Conservation (phyloP, 2,329 filamentous ascomycete species). For the Epichloe brachyelytri region DNA sequence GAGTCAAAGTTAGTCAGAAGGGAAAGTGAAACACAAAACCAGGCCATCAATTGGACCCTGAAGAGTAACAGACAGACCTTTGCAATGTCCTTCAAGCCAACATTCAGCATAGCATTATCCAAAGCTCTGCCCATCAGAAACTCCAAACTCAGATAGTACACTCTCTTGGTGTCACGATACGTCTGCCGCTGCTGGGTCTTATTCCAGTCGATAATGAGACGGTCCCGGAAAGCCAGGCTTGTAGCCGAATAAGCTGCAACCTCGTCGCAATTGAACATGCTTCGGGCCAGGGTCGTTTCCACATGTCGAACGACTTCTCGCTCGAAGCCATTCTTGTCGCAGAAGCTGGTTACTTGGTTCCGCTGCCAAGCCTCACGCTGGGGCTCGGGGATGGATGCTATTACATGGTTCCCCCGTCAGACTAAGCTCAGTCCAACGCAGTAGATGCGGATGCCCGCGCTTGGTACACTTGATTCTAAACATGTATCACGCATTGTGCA, state of each 20-base stretch:
- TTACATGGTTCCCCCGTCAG: constrained; percentile 1
- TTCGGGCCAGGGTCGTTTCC: constrained; percentile 89
- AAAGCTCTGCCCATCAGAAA: constrained; percentile 94
- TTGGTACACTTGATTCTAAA: not conserved
- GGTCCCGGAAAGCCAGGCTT: constrained; percentile 82
- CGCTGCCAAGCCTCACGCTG: constrained; percentile 70
- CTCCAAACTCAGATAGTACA: constrained; percentile 95
- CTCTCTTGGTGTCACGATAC: constrained; percentile 75
- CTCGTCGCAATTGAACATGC: constrained; percentile 97
- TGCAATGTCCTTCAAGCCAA: constrained; percentile 75
- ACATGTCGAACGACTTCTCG: constrained; percentile 84
- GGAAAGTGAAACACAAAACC: too few relatives aligned
- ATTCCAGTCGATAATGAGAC: constrained; percentile 92
- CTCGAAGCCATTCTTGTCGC: constrained; percentile 71
- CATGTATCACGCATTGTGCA: not conserved
- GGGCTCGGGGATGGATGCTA: constrained; percentile 71
- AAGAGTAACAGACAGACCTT: constrained; percentile 38
- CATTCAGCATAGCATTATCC: constrained; percentile 98
- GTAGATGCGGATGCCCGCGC: not conserved
- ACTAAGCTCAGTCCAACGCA: not conserved
- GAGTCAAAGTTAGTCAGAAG: not conserved
- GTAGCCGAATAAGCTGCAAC: constrained; percentile 83
- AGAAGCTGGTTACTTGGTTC: constrained; percentile 54
- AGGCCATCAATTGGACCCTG: not conserved
- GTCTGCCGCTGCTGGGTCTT: constrained; percentile 95